A percentile compares a stretch with the other conserved stretches of the same genome.
Evolutionary conservation across 2,329 filamentous ascomycete genomes (phyloP).

Genomic region (Colletotrichum spinosum): DNA sequence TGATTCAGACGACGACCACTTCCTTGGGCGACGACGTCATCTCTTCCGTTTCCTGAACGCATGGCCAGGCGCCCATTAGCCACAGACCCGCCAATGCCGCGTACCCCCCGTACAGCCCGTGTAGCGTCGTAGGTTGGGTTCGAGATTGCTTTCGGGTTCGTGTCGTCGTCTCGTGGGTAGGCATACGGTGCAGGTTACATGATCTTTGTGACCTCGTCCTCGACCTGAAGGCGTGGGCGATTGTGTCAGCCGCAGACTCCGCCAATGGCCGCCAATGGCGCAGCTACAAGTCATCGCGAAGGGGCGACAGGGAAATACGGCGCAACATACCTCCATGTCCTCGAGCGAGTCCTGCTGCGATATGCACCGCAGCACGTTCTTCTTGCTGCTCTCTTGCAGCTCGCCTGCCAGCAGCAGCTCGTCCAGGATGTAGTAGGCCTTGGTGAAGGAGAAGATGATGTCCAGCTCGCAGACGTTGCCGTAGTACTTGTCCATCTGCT

Average conservation of each 20-base stretch:
- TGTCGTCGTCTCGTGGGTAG: slow-evolving; percentile 26
- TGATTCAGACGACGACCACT: slow-evolving; percentile 52
- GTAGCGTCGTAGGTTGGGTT: slow-evolving; percentile 16
- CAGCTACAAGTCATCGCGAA: slow-evolving; percentile 26
- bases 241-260: slow-evolving; percentile 59
- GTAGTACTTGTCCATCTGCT: slow-evolving; percentile 99
- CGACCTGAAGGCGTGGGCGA: slow-evolving; percentile 71
- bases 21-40: slow-evolving; percentile 52
- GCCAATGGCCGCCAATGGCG: slow-evolving; percentile 30
- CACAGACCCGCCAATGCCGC: slow-evolving; percentile 32
- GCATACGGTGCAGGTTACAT: slow-evolving; percentile 67
- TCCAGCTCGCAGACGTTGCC: slow-evolving; percentile 99
- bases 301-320: slow-evolving; percentile 1
- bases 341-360: slow-evolving; percentile 97
- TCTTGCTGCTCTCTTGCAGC: slow-evolving; percentile 99
- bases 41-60: slow-evolving; percentile 48
- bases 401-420: slow-evolving; percentile 95
- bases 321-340: slow-evolving; percentile 93
- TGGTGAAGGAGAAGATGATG: slow-evolving; percentile 99
- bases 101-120: slow-evolving; percentile 16
- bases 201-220: slow-evolving; percentile 91
- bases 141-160: slow-evolving; percentile 21
- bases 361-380: slow-evolving; percentile 96
- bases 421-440: slow-evolving; percentile 99
- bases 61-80: slow-evolving; percentile 41